phyloP scores from a whole-genome alignment of 1,284 basidiomycete species.

The Apiotrichum montevideense region DNA sequence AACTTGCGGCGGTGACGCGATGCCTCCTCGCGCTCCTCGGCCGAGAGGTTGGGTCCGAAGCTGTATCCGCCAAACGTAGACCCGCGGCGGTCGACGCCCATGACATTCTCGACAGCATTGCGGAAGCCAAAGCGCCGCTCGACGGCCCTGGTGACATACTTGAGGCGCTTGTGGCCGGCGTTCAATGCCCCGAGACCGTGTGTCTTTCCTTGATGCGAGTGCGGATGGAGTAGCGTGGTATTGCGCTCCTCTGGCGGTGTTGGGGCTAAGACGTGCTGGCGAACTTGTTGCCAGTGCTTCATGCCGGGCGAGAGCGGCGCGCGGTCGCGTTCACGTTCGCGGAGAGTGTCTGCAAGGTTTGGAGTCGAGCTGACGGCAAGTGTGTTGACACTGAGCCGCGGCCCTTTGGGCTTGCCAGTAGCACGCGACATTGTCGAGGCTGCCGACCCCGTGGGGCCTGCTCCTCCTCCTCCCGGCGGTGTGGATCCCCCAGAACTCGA shows the following conservation, averaged over 20 bases:
- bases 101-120: constrained; percentile 35
- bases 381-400: constrained; percentile 2
- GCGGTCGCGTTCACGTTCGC: constrained; percentile 1
- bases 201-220: constrained; percentile 10
- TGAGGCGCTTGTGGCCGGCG: constrained; percentile 2
- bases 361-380: neutral
- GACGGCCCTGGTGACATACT: constrained; percentile 35
- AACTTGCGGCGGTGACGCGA: constrained; percentile 36
- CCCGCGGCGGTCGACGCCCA: constrained; percentile 29
- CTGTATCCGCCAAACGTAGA: constrained; percentile 16
- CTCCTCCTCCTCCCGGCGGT: no score
- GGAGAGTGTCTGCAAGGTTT: neutral
- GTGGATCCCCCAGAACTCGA: no score
- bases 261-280: constrained; percentile 30
- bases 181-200: neutral
- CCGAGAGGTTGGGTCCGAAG: constrained; percentile 19
- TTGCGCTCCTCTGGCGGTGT: constrained; percentile 26
- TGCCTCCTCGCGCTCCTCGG: constrained; percentile 35
- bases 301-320: constrained; percentile 33
- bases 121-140: constrained; percentile 33
- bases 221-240: neutral
- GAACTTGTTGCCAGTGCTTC: constrained; percentile 42
- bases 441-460: neutral
- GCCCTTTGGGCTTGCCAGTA: neutral
- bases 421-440: neutral